phyloP scores from a whole-genome alignment of 306 rosid species.

The Dryas octopetala region DNA sequence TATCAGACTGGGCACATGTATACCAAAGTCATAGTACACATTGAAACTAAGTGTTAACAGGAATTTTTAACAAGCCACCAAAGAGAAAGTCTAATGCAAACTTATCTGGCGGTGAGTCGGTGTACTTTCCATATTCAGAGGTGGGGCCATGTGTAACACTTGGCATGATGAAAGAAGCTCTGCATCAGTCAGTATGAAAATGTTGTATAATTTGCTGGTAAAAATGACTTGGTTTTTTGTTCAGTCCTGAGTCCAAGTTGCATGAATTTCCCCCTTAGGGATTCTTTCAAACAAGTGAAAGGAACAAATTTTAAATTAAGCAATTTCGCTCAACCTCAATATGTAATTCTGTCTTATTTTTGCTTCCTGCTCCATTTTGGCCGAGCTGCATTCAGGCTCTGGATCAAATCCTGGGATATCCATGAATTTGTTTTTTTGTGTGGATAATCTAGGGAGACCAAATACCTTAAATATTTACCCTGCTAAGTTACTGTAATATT shows the following conservation, averaged over 20 bases:
- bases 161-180: not conserved
- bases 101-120: not conserved
- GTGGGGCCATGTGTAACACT: not conserved
- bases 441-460: too few species aligned
- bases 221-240: not conserved
- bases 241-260: not conserved
- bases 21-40: not conserved
- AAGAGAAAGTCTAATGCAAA: not conserved
- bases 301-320: not conserved
- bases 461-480: not conserved
- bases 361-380: not conserved
- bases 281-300: not conserved
- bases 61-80: not conserved
- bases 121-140: not conserved
- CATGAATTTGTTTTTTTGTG: not conserved
- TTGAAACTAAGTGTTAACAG: not conserved
- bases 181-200: not conserved
- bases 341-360: not conserved
- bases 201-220: not conserved
- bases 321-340: not conserved
- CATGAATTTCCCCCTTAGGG: not conserved
- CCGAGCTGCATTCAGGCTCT: not conserved
- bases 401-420: too few species aligned
- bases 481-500: not conserved
- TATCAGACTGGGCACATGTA: not conserved